Evolutionary conservation across 148 eudicot species (phyloP).

Genomic region (Pouteria glomerata): DNA sequence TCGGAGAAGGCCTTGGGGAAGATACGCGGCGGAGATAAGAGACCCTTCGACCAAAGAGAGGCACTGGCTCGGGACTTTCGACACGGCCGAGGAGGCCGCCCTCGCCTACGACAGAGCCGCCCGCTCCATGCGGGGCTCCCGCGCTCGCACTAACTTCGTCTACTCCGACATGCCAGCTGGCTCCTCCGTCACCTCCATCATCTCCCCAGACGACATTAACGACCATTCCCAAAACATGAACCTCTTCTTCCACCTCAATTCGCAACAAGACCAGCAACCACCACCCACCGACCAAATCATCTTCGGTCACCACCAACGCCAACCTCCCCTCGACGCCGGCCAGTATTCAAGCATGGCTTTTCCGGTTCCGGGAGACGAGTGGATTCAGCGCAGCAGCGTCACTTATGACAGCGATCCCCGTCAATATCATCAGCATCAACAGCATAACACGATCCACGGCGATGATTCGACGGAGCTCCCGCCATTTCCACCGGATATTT

Average conservation of each 20-base stretch:
- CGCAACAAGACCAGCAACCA: background rate
- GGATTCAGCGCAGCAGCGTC: background rate
- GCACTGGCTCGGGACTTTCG: conserved; percentile 42
- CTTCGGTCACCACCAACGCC: background rate
- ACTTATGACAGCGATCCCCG: background rate
- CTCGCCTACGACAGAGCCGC: conserved; percentile 37
- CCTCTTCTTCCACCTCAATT: background rate
- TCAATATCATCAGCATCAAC: background rate
- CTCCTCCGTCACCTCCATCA: conserved; percentile 26
- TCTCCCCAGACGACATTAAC: conserved; percentile 22
- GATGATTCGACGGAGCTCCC: conserved; percentile 10
- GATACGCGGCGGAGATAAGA: conserved; percentile 37
- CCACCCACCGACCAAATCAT: conserved; percentile 3
- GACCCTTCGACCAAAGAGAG: conserved; percentile 36
- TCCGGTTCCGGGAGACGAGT: conserved; percentile 10
- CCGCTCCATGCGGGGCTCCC: conserved; percentile 32
- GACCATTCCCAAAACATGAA: conserved; percentile 1
- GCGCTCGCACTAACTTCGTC: conserved; percentile 35
- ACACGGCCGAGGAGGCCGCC: conserved; percentile 43
- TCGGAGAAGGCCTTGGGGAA: conserved; percentile 34
- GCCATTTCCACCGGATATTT: conserved; percentile 17
- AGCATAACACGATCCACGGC: background rate
- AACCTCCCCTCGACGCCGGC: background rate
- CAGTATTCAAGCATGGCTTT: background rate
- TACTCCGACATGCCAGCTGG: conserved; percentile 33